Conservation (phyloP, 2,329 filamentous ascomycete species). For the Stagonosporopsis rhizophila region DNA sequence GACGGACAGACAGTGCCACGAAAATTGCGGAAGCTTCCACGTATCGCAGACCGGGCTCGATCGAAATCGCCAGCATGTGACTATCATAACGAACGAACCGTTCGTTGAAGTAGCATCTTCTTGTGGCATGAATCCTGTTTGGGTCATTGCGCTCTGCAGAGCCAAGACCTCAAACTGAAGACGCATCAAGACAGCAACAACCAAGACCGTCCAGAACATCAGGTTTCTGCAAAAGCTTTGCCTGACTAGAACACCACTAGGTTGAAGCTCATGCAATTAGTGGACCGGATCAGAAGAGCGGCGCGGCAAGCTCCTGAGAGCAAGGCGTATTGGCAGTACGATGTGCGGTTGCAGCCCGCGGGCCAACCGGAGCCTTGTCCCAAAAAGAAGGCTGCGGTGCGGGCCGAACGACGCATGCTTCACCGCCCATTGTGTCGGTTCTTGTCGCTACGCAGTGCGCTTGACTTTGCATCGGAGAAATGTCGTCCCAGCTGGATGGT, state of each 20-base stretch:
- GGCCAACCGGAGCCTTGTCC: slow-evolving; percentile 4
- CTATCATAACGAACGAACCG: background rate
- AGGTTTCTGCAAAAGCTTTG: background rate
- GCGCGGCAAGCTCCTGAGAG: background rate
- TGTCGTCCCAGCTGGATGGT: slow-evolving; percentile 5
- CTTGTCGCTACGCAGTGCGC: slow-evolving; percentile 4
- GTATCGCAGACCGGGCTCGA: background rate
- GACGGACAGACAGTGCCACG: background rate
- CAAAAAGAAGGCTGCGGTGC: slow-evolving; percentile 15
- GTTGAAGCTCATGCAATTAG: background rate
- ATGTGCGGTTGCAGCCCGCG: background rate
- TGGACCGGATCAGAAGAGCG: background rate
- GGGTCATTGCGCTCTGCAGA: background rate
- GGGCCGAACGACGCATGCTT: slow-evolving; percentile 14
- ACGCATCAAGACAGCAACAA: background rate
- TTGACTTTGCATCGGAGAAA: slow-evolving; percentile 12
- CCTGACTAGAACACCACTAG: background rate
- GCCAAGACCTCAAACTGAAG: background rate
- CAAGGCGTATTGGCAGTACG: background rate
- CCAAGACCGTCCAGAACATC: background rate
- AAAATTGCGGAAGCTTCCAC: background rate
- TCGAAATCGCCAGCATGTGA: background rate
- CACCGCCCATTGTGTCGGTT: slow-evolving; percentile 20
- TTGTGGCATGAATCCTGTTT: background rate
- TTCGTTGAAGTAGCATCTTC: too few species aligned